Percentiles rank a stretch among this genome's conserved stretches.
These are phyloP conservation scores for Fusarium setosum DNA, from an alignment of 2,329 filamentous ascomycete species.

Conservation along the genomic window DNA sequence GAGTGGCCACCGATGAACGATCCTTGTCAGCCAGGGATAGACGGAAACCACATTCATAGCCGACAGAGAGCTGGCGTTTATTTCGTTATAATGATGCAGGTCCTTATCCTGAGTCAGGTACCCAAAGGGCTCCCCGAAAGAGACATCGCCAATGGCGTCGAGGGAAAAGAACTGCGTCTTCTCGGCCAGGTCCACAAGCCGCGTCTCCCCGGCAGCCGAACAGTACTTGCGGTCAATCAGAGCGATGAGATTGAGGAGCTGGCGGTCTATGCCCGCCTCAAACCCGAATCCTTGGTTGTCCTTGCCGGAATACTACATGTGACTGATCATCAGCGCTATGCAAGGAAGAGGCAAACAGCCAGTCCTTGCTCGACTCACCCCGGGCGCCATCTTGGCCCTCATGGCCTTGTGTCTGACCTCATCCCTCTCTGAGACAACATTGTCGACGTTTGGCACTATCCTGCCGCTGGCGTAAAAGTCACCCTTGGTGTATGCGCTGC, in stretches of 20 bases:
- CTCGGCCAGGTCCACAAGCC: slow-evolving; percentile 59
- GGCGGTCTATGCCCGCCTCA: slow-evolving; percentile 54
- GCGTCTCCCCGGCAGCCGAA: slow-evolving; percentile 47
- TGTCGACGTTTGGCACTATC: slow-evolving; percentile 65
- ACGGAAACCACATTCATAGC: slow-evolving; percentile 51
- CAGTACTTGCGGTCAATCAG: slow-evolving; percentile 62
- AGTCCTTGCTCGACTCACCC: slow-evolving; percentile 45
- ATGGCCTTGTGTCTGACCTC: slow-evolving; percentile 58
- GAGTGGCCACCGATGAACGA: slow-evolving; percentile 52
- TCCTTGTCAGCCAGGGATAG: slow-evolving; percentile 49
- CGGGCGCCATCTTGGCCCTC: slow-evolving; percentile 57
- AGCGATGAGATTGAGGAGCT: slow-evolving; percentile 53
- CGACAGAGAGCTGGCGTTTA: slow-evolving; percentile 54
- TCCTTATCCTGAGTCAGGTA: slow-evolving; percentile 62
- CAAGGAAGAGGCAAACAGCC: no score
- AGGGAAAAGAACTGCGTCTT: slow-evolving; percentile 65
- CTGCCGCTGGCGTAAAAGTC: slow-evolving; percentile 61
- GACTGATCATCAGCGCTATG: background rate
- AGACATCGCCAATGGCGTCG: slow-evolving; percentile 64
- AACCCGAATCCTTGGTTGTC: slow-evolving; percentile 58
- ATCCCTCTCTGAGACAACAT: slow-evolving; percentile 62
- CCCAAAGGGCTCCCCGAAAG: slow-evolving; percentile 64
- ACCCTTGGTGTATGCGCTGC: slow-evolving; percentile 51
- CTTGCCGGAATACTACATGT: slow-evolving; percentile 60
- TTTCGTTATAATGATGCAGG: slow-evolving; percentile 57